Conservation (phyloP, 192 early-diverging fungal genomes). For the Phlyctochytrium bullatum region DNA sequence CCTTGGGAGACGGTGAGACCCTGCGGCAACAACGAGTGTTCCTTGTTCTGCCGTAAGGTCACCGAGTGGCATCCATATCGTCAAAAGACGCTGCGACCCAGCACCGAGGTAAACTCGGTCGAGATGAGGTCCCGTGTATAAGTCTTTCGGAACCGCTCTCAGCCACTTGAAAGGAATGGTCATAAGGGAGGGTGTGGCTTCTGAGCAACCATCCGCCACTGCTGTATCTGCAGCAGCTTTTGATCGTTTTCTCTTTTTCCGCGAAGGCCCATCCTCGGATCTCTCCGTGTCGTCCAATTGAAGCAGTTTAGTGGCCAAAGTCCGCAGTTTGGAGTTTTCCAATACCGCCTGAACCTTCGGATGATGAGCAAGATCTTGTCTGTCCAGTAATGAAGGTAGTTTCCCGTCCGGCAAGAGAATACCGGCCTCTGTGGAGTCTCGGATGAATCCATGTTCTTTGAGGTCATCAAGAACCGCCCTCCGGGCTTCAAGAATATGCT, state of each 20-base stretch:
- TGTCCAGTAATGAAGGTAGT: constrained; percentile 20
- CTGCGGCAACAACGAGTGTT: constrained; percentile 26
- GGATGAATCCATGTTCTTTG: constrained; percentile 12
- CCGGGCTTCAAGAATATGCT: constrained; percentile 3
- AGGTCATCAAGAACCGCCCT: constrained; percentile 7
- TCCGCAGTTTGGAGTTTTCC: too few species aligned
- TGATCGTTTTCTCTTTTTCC: too few species aligned
- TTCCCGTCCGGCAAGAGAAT: not conserved
- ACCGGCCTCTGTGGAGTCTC: not conserved
- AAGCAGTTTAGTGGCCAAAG: too few species aligned
- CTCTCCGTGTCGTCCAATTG: too few species aligned
- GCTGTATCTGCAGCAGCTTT: too few species aligned
- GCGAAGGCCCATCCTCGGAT: too few species aligned
- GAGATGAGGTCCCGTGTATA: constrained; percentile 43
- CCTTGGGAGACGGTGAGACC: constrained; percentile 24
- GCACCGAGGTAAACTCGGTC: constrained; percentile 41
- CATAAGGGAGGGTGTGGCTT: too few species aligned
- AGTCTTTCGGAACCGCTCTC: constrained; percentile 33
- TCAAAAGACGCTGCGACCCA: constrained; percentile 24
- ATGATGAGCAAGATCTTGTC: constrained; percentile 24
- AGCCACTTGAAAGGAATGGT: constrained; percentile 37
- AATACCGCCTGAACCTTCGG: too few species aligned
- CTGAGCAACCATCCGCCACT: too few species aligned
- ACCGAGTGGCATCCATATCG: constrained; percentile 44
- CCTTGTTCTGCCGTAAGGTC: constrained; percentile 23